Percentiles rank a stretch among this genome's conserved stretches.
Evolutionary conservation across 306 rosid genomes (phyloP).

Genomic region (Cucurbita maxima): DNA sequence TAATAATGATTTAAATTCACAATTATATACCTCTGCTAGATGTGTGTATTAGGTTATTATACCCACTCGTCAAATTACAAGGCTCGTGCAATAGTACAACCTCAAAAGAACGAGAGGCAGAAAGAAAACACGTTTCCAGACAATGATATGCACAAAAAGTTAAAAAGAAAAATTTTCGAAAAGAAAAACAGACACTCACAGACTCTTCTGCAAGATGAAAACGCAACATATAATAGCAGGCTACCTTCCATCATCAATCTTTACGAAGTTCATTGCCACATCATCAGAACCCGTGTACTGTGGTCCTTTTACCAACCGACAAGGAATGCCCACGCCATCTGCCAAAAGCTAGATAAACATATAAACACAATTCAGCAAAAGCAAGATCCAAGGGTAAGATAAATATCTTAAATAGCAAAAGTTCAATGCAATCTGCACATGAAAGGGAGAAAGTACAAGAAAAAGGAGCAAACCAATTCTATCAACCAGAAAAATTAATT

Average conservation of each 20-base stretch:
- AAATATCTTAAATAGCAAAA: background rate
- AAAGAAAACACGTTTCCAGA: background rate
- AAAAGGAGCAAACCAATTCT: background rate
- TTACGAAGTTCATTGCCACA: conserved; percentile 79
- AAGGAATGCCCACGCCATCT: conserved; percentile 71
- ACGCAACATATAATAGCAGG: conserved; percentile 8
- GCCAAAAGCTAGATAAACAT: conserved; percentile 58
- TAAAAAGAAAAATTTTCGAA: background rate
- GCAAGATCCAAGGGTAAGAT: background rate
- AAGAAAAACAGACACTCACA: background rate
- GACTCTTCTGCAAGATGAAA: background rate
- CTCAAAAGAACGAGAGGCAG: background rate
- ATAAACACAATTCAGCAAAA: conserved; percentile 1
- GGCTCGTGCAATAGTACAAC: background rate
- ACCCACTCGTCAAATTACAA: background rate
- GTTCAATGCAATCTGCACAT: background rate
- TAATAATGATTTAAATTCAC: background rate
- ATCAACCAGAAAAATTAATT: background rate
- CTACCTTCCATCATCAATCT: conserved; percentile 84
- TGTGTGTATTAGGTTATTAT: background rate
- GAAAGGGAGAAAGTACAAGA: background rate
- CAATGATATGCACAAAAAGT: background rate
- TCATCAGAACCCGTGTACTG: conserved; percentile 71
- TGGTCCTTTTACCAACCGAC: conserved; percentile 83
- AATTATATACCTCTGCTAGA: background rate